Percentiles rank a stretch among this genome's conserved stretches.
Conservation (phyloP, 495 filamentous ascomycete genomes). For the Aspergillus indologenus region DNA sequence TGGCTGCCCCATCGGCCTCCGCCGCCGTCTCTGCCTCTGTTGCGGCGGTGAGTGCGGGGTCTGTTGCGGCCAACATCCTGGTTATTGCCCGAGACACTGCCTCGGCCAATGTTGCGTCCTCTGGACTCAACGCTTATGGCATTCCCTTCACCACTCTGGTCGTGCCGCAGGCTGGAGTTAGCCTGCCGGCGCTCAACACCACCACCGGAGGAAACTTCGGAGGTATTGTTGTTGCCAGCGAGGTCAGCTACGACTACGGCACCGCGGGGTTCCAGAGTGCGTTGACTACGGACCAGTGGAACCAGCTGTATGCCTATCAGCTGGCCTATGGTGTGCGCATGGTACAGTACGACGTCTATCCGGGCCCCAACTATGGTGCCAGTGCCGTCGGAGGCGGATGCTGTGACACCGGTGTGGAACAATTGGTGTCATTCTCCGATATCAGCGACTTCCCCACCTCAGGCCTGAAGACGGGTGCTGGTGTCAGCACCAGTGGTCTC, state of each 20-base stretch:
- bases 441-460: constrained; percentile 47
- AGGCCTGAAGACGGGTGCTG: constrained; percentile 46
- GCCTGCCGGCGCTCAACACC: constrained; percentile 50
- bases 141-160: constrained; percentile 55
- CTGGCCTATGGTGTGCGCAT: constrained; percentile 56
- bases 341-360: constrained; percentile 59
- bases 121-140: constrained; percentile 58
- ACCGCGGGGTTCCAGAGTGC: constrained; percentile 47
- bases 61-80: constrained; percentile 49
- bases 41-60: constrained; percentile 17
- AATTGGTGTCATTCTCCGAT: constrained; percentile 49
- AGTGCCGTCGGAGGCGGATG: constrained; percentile 39
- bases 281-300: constrained; percentile 56
- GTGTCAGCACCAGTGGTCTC: constrained; percentile 52
- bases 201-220: constrained; percentile 52
- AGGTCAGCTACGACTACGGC: constrained; percentile 55
- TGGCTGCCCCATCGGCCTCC: not conserved
- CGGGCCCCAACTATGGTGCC: constrained; percentile 49
- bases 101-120: constrained; percentile 44
- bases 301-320: constrained; percentile 55
- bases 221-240: constrained; percentile 54
- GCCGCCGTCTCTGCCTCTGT: constrained; percentile 16
- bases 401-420: constrained; percentile 49
- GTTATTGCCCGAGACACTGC: constrained; percentile 54
- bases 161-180: constrained; percentile 50